Percentiles rank a stretch among this genome's conserved stretches.
Conservation (phyloP, 441 rosid species). For the Eruca vesicaria region DNA sequence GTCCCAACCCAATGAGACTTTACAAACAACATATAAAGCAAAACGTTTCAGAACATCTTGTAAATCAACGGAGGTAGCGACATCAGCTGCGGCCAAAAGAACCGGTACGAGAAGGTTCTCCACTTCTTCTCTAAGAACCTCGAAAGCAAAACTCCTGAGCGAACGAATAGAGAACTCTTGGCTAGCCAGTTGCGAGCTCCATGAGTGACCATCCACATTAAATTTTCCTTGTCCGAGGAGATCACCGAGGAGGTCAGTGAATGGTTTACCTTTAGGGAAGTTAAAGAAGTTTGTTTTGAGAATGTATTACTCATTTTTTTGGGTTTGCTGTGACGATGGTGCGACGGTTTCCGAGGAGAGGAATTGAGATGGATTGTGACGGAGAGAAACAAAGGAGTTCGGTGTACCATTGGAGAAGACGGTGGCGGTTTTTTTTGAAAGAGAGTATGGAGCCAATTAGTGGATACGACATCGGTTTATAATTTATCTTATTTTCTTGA, state of each 20-base stretch:
- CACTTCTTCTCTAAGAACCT: slow-evolving; percentile 49
- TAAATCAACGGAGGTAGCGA: slow-evolving; percentile 40
- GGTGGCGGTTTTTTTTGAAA: slow-evolving; percentile 56
- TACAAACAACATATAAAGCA: slow-evolving; percentile 54
- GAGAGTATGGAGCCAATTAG: slow-evolving; percentile 65
- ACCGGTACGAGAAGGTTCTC: slow-evolving; percentile 50
- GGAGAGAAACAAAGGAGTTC: slow-evolving; percentile 58
- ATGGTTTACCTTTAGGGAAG: slow-evolving; percentile 79
- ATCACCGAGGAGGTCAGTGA: slow-evolving; percentile 73
- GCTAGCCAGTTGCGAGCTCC: slow-evolving; percentile 71
- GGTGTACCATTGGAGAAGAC: slow-evolving; percentile 77
- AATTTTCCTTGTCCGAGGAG: slow-evolving; percentile 77
- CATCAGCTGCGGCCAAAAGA: slow-evolving; percentile 38
- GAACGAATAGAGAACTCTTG: slow-evolving; percentile 71
- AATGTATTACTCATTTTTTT: slow-evolving; percentile 61
- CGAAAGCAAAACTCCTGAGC: slow-evolving; percentile 52
- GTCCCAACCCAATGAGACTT: slow-evolving; percentile 55
- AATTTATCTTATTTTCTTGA: background rate
- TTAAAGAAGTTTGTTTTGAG: slow-evolving; percentile 63
- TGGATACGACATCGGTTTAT: slow-evolving; percentile 60
- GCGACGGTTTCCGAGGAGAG: slow-evolving; percentile 59
- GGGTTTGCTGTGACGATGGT: slow-evolving; percentile 71
- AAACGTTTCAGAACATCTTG: slow-evolving; percentile 63
- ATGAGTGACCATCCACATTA: slow-evolving; percentile 69
- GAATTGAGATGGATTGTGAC: slow-evolving; percentile 47